Conservation (phyloP, 441 rosid species). For the Daphne laureola region DNA sequence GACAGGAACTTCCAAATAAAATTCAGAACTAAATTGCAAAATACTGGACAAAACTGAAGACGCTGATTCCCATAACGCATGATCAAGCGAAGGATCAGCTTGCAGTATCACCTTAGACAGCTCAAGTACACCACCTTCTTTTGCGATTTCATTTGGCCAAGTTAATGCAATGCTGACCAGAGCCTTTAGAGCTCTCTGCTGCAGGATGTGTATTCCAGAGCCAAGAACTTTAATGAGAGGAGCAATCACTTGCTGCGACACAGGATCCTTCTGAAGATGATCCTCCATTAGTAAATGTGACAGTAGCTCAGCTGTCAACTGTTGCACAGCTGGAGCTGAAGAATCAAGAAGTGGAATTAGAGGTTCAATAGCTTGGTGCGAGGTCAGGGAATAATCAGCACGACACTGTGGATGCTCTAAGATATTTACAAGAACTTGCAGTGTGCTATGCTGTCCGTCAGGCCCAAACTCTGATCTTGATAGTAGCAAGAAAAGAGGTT, state of each 20-base stretch:
- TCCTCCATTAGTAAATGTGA: constrained; percentile 88
- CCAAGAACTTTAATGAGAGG: constrained; percentile 87
- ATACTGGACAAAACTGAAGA: constrained; percentile 84
- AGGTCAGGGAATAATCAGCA: constrained; percentile 68
- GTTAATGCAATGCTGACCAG: constrained; percentile 83
- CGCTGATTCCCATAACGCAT: constrained; percentile 95
- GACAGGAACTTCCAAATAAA: constrained; percentile 92
- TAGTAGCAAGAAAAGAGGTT: constrained; percentile 76
- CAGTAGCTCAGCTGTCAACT: constrained; percentile 97
- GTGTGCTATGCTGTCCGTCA: constrained; percentile 92
- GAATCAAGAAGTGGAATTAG: constrained; percentile 94
- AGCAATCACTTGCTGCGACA: constrained; percentile 76
- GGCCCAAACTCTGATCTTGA: constrained; percentile 85
- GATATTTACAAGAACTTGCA: constrained; percentile 95
- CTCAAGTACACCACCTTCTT: constrained; percentile 95
- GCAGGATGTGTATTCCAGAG: constrained; percentile 84
- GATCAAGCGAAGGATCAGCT: constrained; percentile 92
- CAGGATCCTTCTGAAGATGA: constrained; percentile 85
- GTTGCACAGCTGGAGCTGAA: constrained; percentile 92
- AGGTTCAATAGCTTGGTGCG: constrained; percentile 92
- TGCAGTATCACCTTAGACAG: constrained; percentile 90
- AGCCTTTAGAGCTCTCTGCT: constrained; percentile 99
- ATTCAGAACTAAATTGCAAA: constrained; percentile 97
- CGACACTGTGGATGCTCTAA: constrained; percentile 98
- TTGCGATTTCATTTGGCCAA: constrained; percentile 97